Evolutionary conservation across 2,329 filamentous ascomycete genomes (phyloP).

Genomic region (Nigrograna mackinnonii): DNA sequence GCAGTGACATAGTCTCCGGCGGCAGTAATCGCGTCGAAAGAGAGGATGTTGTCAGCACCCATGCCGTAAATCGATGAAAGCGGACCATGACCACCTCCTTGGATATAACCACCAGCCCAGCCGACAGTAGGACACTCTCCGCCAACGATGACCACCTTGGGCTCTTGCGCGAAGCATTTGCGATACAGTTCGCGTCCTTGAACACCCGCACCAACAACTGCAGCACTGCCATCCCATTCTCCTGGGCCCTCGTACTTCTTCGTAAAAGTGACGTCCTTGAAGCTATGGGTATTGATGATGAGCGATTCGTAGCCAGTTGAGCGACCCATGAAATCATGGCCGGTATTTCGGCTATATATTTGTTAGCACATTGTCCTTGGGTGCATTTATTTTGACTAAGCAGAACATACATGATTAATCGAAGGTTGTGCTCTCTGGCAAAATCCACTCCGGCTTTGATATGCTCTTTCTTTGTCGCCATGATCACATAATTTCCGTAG

Average conservation of each 20-base stretch:
- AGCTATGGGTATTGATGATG: constrained; percentile 41
- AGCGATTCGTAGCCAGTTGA: constrained; percentile 36
- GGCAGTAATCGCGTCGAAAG: constrained; percentile 43
- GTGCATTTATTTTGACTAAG: not conserved
- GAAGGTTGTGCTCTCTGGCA: constrained; percentile 31
- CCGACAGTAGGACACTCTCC: constrained; percentile 44
- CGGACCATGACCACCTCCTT: constrained; percentile 49
- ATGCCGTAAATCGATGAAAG: constrained; percentile 41
- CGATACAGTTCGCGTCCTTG: constrained; percentile 37
- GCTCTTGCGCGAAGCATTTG: constrained; percentile 29
- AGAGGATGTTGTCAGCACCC: constrained; percentile 42
- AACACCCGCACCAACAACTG: constrained; percentile 36
- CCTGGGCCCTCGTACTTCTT: constrained; percentile 34
- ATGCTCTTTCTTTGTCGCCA: constrained; percentile 34
- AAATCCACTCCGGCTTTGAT: constrained; percentile 39
- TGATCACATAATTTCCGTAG: constrained; percentile 36
- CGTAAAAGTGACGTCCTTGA: constrained; percentile 33
- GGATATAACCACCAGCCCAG: constrained; percentile 47
- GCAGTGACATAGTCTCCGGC: constrained; percentile 38
- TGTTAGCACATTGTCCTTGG: not conserved
- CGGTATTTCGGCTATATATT: constrained; percentile 28
- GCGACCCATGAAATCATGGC: constrained; percentile 41
- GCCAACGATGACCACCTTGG: constrained; percentile 37
- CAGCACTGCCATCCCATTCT: constrained; percentile 35
- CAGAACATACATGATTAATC: constrained; percentile 27